Base-by-base conservation (phyloP, 371 early-diverging fungal species). In the Syncephalis plumigaleata region DNA sequence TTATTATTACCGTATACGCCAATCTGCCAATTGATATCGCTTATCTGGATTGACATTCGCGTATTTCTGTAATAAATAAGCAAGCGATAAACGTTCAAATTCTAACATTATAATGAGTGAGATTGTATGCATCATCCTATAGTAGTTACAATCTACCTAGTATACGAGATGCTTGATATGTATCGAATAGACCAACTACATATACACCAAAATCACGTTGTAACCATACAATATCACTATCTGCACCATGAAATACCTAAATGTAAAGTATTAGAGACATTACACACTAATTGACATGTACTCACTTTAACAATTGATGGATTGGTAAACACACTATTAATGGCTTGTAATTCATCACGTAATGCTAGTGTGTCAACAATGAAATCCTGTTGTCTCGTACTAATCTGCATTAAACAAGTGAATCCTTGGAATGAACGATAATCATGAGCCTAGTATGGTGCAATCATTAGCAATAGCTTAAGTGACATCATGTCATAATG, bases 171-270 rank as follows among this genome's bases (percentile, higher is more conserved):
- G 96, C 96, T 51, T 87, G 87, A 59, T 80, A 95, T 0, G 98
- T 96, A 65, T 98, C 98, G 63, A 95, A 96, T 16, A 98, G 56
- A 50, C 87, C 84, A 15, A 96, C 96, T 46, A 98, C 66, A 52
- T 96, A 98, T 2, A 92, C 61, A 15, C 94, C 93, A 61, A 98
- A 91, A 58, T 98, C 98, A 15, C 85, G 73, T 63, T 98, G 98
- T 42, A 98, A 72, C 98, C 98, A 98, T 43, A 76, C 60, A n/a
- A 96, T 77, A 75, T 98, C 98, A 60, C 65, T 73, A 7, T 90
- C 87, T 11, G 97, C 94, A 60, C 98, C 98, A 59, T 98, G 98
- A 26, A 98, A 66, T 7, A 82, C 67, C 71, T 74, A 48, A 2
- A 9, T 9, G 38, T 17, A 11, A 43, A 5, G 23, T 11, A 2